phyloP scores from a whole-genome alignment of 306 rosid species.

The Calophaca sinica region DNA sequence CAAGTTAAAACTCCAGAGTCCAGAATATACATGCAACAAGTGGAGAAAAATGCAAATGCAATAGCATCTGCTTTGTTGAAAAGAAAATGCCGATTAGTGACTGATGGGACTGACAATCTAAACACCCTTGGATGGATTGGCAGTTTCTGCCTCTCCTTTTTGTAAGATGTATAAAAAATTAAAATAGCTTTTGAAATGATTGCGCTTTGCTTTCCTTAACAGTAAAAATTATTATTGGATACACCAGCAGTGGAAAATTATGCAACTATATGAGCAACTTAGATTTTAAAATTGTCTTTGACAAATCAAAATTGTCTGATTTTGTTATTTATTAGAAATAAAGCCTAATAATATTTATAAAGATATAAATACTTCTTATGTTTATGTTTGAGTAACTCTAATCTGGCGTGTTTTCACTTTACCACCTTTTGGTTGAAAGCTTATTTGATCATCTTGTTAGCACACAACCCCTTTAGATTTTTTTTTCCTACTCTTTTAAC shows the following conservation, averaged over 20 bases:
- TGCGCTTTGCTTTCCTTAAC: too few species aligned
- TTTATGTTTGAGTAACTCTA: background rate
- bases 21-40: conserved; percentile 70
- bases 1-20: conserved; percentile 40
- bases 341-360: background rate
- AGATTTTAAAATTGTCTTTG: background rate
- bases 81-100: conserved; percentile 65
- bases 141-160: too few species aligned
- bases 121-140: conserved; percentile 33
- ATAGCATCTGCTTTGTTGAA: conserved; percentile 36
- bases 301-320: background rate
- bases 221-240: too few species aligned
- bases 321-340: background rate
- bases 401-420: background rate
- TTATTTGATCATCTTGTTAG: too few species aligned
- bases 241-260: background rate
- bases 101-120: conserved; percentile 56
- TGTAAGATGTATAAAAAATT: too few species aligned
- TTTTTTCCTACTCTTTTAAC: too few species aligned
- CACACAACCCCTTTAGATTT: too few species aligned
- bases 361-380: too few species aligned
- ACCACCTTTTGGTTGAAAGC: background rate
- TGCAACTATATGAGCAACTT: background rate
- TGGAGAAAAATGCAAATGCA: conserved; percentile 80
- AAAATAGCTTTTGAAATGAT: too few species aligned